phyloP scores from a whole-genome alignment of 108 stramenopile genomes.

The Cyclotella distinguenda region DNA sequence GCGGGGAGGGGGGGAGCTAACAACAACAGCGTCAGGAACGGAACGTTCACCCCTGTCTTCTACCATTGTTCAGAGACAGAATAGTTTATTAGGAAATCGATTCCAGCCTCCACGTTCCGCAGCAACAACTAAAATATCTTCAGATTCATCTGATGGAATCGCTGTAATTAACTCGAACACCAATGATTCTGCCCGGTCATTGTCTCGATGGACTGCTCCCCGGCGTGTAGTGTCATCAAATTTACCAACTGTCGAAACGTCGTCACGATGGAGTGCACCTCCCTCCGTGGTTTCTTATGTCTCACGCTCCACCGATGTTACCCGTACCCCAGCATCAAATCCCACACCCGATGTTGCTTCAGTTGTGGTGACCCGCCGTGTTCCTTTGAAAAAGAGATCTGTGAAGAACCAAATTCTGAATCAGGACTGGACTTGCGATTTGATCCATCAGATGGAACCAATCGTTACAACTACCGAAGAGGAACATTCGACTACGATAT shows the following conservation, averaged over 20 bases:
- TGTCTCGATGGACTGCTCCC: constrained; percentile 5
- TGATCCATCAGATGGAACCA: neutral
- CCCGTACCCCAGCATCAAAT: neutral
- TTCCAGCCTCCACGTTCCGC: constrained; percentile 10
- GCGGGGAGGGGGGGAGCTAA: neutral
- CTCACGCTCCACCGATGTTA: neutral
- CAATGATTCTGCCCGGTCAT: neutral
- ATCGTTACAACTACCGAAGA: neutral
- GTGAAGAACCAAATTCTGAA: neutral
- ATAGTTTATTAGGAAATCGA: constrained; percentile 1
- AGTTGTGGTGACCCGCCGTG: too few relatives aligned
- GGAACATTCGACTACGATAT: constrained; percentile 4
- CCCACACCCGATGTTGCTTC: too few relatives aligned
- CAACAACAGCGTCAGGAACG: too few relatives aligned
- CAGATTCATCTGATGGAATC: neutral
- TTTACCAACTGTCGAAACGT: neutral
- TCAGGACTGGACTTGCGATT: neutral
- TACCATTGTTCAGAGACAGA: neutral
- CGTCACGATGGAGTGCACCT: neutral
- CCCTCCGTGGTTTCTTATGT: neutral
- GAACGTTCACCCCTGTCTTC: neutral
- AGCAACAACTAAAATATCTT: neutral
- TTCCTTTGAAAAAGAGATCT: constrained; percentile 11
- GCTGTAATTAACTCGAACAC: neutral
- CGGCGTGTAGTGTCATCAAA: neutral